These are phyloP conservation scores for Boletellus deceptivus DNA, from an alignment of 1,284 basidiomycete genomes.

Conservation along the genomic window DNA sequence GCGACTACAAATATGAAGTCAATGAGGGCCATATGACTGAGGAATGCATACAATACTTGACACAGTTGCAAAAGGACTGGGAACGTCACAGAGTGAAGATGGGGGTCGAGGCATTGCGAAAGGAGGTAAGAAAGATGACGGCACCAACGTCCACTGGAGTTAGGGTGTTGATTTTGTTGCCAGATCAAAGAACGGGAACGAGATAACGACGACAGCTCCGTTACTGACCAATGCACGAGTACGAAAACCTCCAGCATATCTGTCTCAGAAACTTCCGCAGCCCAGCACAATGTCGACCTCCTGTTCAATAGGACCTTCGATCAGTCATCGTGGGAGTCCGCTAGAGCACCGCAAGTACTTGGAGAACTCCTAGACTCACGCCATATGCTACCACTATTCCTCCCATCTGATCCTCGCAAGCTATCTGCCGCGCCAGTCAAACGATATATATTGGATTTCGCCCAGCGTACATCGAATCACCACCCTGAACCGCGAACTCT, in stretches of 20 bases:
- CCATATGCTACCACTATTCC: slow-evolving; percentile 86
- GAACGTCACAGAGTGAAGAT: slow-evolving; percentile 83
- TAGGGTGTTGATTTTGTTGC: background rate
- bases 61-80: slow-evolving; percentile 95
- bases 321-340: slow-evolving; percentile 71
- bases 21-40: slow-evolving; percentile 91
- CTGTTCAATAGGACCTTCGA: slow-evolving; percentile 71
- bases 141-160: background rate
- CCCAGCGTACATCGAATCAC: slow-evolving; percentile 26
- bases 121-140: slow-evolving; percentile 51
- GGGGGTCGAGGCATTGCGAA: slow-evolving; percentile 75
- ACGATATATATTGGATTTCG: slow-evolving; percentile 37
- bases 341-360: slow-evolving; percentile 72
- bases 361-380: slow-evolving; percentile 89
- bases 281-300: slow-evolving; percentile 66
- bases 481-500: slow-evolving; percentile 37
- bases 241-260: slow-evolving; percentile 34
- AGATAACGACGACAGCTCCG: slow-evolving; percentile 42
- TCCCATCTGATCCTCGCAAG: slow-evolving; percentile 77
- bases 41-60: slow-evolving; percentile 91
- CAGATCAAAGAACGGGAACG: slow-evolving; percentile 63
- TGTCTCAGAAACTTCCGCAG: slow-evolving; percentile 36
- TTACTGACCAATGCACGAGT: slow-evolving; percentile 24
- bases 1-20: slow-evolving; percentile 95
- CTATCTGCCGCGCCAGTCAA: slow-evolving; percentile 69